phyloP scores from a whole-genome alignment of 176 grass and related monocot genomes.

The Musa troglodytarum region DNA sequence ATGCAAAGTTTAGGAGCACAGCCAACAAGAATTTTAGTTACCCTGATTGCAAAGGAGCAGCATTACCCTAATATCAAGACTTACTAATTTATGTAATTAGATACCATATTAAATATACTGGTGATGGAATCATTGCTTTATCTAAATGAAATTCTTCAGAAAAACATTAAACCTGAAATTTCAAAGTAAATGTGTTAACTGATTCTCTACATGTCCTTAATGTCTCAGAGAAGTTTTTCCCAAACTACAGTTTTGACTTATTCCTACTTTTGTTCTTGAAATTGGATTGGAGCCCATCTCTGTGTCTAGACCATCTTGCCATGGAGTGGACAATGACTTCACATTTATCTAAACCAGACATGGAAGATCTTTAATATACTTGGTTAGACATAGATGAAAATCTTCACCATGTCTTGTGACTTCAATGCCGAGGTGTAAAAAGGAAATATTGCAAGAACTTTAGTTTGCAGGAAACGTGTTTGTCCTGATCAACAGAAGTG shows the following conservation, averaged over 20 bases:
- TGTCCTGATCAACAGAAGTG: not conserved
- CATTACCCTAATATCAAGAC: too few relatives aligned
- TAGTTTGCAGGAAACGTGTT: not conserved
- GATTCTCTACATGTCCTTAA: not conserved
- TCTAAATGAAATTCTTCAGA: too few relatives aligned
- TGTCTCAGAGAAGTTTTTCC: too few relatives aligned
- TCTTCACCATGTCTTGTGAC: not conserved
- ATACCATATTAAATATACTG: too few relatives aligned
- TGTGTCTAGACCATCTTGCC: not conserved
- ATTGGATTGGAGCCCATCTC: not conserved
- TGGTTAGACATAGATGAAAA: not conserved
- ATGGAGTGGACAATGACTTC: not conserved
- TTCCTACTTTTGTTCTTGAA: not conserved
- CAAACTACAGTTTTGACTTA: too few relatives aligned
- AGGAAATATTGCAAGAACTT: not conserved
- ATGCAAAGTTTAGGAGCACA: too few relatives aligned
- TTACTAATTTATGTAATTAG: too few relatives aligned
- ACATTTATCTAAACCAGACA: not conserved
- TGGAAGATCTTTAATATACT: not conserved
- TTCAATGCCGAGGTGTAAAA: not conserved
- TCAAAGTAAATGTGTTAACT: not conserved
- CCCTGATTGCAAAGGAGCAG: too few relatives aligned
- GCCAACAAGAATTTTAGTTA: too few relatives aligned
- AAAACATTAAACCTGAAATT: too few relatives aligned
- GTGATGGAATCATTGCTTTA: too few relatives aligned